Percentiles rank a stretch among this genome's conserved stretches.
Evolutionary conservation across 2,329 filamentous ascomycete species (phyloP).

Genomic region (Claviceps sp.): DNA sequence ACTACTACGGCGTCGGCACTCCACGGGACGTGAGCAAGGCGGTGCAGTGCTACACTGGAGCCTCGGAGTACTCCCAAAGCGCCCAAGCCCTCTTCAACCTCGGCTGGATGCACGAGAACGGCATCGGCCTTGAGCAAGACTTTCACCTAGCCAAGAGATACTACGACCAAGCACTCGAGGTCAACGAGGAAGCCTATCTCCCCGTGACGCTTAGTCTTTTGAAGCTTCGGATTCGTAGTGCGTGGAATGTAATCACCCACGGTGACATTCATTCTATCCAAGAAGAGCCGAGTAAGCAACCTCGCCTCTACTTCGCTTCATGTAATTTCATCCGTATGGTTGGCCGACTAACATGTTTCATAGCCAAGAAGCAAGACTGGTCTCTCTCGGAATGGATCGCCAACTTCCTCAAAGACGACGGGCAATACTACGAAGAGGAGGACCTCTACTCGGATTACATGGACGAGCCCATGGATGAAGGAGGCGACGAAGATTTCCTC

Average conservation of each 20-base stretch:
- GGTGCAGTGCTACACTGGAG: slow-evolving; percentile 81
- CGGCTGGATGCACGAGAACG: slow-evolving; percentile 99
- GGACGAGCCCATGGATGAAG: slow-evolving; percentile 38
- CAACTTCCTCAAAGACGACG: slow-evolving; percentile 65
- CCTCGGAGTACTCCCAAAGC: slow-evolving; percentile 80
- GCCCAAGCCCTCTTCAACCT: slow-evolving; percentile 95
- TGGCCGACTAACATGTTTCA: neutral
- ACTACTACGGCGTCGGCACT: slow-evolving; percentile 69
- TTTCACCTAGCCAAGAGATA: slow-evolving; percentile 95
- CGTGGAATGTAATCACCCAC: slow-evolving; percentile 86
- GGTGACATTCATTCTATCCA: slow-evolving; percentile 88
- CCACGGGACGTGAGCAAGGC: slow-evolving; percentile 67
- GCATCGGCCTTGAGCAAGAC: slow-evolving; percentile 81
- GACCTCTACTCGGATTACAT: slow-evolving; percentile 34
- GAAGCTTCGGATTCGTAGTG: slow-evolving; percentile 72
- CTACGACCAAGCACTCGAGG: slow-evolving; percentile 84
- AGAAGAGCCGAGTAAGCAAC: slow-evolving; percentile 65
- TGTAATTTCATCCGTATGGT: too few relatives aligned
- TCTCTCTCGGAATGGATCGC: slow-evolving; percentile 76
- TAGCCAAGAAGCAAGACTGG: slow-evolving; percentile 58
- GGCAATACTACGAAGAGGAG: slow-evolving; percentile 50
- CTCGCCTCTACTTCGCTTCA: neutral
- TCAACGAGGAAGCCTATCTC: slow-evolving; percentile 85
- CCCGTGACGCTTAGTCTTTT: slow-evolving; percentile 81
- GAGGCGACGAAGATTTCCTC: slow-evolving; percentile 43